These are phyloP conservation scores for Agrocybe pediades DNA, from an alignment of 768 basidiomycete genomes.

Conservation along the genomic window DNA sequence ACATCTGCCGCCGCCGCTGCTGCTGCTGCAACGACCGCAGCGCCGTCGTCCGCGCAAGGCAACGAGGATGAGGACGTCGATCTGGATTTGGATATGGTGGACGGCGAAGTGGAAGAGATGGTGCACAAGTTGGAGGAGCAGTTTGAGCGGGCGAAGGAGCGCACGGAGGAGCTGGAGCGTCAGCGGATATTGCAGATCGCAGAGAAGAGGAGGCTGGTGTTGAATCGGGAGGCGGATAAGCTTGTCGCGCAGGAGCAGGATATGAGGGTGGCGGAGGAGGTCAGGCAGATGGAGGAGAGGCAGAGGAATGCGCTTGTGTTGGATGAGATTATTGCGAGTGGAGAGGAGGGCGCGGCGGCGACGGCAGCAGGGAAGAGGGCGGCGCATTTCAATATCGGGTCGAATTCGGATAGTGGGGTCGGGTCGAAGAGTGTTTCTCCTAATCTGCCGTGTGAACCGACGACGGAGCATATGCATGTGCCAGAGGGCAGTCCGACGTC, in stretches of 20 bases:
- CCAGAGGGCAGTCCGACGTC: conserved; percentile 5
- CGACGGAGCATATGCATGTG: conserved; percentile 8
- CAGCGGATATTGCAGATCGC: not conserved
- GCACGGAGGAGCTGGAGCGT: conserved; percentile 2
- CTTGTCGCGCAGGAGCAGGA: conserved; percentile 1
- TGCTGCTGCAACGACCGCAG: not conserved
- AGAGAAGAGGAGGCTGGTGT: conserved; percentile 9
- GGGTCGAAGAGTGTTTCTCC: conserved; percentile 35
- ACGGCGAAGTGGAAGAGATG: conserved; percentile 1
- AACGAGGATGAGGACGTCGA: conserved; percentile 12
- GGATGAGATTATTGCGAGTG: not conserved
- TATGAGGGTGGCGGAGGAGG: conserved; percentile 4
- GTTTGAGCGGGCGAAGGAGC: conserved; percentile 15
- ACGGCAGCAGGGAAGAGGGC: too few relatives aligned
- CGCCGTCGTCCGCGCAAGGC: too few relatives aligned
- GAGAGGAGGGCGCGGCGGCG: not conserved
- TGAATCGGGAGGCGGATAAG: conserved; percentile 6
- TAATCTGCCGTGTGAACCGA: not conserved
- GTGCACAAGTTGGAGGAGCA: conserved; percentile 7
- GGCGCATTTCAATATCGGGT: conserved; percentile 55
- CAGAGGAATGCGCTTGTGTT: not conserved
- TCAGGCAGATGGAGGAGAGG: conserved; percentile 1
- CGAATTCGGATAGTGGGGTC: conserved; percentile 56
- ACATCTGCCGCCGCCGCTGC: conserved; percentile 1
- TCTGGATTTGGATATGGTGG: conserved; percentile 11